Conservation (phyloP, 2,329 filamentous ascomycete species). For the Fusarium sp. region DNA sequence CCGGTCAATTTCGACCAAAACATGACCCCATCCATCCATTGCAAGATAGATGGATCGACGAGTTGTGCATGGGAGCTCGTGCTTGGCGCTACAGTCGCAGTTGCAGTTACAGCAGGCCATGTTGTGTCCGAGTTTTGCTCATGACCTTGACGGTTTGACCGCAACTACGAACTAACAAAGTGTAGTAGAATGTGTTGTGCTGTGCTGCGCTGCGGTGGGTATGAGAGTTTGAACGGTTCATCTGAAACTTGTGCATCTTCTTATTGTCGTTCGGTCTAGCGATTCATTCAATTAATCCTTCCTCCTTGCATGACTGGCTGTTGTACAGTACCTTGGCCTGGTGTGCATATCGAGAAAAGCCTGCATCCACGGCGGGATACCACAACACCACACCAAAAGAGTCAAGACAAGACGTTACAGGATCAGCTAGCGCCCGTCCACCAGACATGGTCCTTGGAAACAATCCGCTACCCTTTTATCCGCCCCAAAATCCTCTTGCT, state of each 20-base stretch:
- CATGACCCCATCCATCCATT: constrained; percentile 8
- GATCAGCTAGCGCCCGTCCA: constrained; percentile 34
- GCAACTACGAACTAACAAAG: constrained; percentile 7
- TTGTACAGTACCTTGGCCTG: neutral
- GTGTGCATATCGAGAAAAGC: constrained; percentile 23
- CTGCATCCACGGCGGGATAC: constrained; percentile 19
- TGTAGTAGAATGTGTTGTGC: no score
- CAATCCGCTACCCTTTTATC: constrained; percentile 22
- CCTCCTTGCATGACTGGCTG: constrained; percentile 9
- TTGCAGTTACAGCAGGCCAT: constrained; percentile 8
- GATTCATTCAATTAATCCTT: constrained; percentile 19
- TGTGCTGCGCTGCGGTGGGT: neutral
- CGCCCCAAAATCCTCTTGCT: constrained; percentile 22
- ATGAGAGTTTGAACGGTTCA: constrained; percentile 3
- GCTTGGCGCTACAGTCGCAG: constrained; percentile 12
- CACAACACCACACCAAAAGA: constrained; percentile 28
- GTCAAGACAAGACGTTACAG: constrained; percentile 33
- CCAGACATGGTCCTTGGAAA: constrained; percentile 14
- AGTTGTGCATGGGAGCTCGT: constrained; percentile 19
- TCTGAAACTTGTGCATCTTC: constrained; percentile 1
- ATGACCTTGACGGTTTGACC: constrained; percentile 27
- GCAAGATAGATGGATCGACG: constrained; percentile 27
- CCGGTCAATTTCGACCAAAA: constrained; percentile 24
- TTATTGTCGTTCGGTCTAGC: constrained; percentile 16
- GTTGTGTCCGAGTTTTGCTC: constrained; percentile 19